Evolutionary conservation across 2,329 filamentous ascomycete species (phyloP), one percentile per base, ranked within the genome.

Genomic region (Diaporthe destruens): DNA sequence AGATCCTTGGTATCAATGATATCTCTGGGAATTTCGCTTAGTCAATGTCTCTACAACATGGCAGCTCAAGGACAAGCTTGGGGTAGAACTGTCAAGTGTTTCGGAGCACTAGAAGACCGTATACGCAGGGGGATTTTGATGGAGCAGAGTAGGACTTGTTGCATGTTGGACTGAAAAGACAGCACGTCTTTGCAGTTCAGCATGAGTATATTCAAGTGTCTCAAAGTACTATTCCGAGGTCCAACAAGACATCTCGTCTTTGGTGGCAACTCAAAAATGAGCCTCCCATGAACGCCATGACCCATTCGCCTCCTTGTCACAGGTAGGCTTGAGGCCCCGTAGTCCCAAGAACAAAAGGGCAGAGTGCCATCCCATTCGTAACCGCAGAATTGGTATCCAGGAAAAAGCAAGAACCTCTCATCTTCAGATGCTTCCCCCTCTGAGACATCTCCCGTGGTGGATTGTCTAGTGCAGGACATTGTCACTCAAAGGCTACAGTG

Each of bases 301-400:
- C 55, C 56, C 11, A 49, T 70, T 47, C n/a, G 7, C 55, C 49
- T 54, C 44, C 55, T 32, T 25, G 36, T 56, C n/a, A 44, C 51
- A 42, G 65, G 20, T 36, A 29, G 34, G 44, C 47, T 51, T n/a
- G 36, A 34, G 55, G 42, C 6, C 29, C 39, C 2, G 20, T 23
- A 14, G 55, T 34, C 34, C 16, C 16, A 44, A 11, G n/a, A 61
- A 70, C 34, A 51, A 44, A 20, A 32, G 34, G 49, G 49, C 32
- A 70, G 32, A 61, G 42, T 42, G 51, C 65, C 56, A 32, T 44
- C 55, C 47, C 29, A 61, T 44, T 59, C 25, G 32, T 51, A 61
- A n/a, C 42, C 68, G 68, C 68, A 53, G 44, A 59, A 20, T 53
- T 70, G 55, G 55, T 70, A 70, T 70, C 55, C 68, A 59, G 7